These are phyloP conservation scores for Betula pendula DNA, from an alignment of 306 rosid genomes.

Conservation along the genomic window DNA sequence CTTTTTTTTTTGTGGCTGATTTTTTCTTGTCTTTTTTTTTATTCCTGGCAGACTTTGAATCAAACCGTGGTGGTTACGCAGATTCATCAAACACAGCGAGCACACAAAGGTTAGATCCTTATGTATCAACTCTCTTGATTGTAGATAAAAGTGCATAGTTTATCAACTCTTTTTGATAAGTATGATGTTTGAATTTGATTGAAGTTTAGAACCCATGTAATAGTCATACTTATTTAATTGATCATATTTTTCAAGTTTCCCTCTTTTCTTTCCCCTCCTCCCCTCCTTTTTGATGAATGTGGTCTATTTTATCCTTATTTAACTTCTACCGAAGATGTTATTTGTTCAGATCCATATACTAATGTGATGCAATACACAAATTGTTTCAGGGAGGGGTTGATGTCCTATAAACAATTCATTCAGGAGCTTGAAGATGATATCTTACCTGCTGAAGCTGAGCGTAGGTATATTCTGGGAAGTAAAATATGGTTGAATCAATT, in stretches of 20 bases:
- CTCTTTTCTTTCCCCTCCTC: no score
- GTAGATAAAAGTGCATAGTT: not conserved
- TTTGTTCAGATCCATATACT: slow-evolving; percentile 11
- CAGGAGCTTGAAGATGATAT: slow-evolving; percentile 99
- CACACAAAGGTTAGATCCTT: slow-evolving; percentile 45
- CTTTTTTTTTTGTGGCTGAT: not conserved
- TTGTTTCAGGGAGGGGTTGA: slow-evolving; percentile 86
- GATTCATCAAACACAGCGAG: slow-evolving; percentile 41
- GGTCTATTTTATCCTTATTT: not conserved
- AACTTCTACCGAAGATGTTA: slow-evolving; percentile 5
- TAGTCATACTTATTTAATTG: not conserved
- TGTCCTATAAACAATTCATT: slow-evolving; percentile 97
- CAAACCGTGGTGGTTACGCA: slow-evolving; percentile 47
- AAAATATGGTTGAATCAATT: slow-evolving; percentile 5
- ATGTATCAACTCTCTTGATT: not conserved
- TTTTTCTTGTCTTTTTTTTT: not conserved
- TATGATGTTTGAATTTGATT: no score
- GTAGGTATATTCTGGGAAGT: slow-evolving; percentile 58
- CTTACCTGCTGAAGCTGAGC: slow-evolving; percentile 94
- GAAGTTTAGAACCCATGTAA: not conserved
- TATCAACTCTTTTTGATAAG: no score
- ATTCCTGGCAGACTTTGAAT: slow-evolving; percentile 43
- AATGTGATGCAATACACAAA: slow-evolving; percentile 20
- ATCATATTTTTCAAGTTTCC: not conserved
- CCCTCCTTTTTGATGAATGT: not conserved